Base-by-base conservation (phyloP, 805 yeast genomes). In the Dipodascopsis uninucleata region DNA sequence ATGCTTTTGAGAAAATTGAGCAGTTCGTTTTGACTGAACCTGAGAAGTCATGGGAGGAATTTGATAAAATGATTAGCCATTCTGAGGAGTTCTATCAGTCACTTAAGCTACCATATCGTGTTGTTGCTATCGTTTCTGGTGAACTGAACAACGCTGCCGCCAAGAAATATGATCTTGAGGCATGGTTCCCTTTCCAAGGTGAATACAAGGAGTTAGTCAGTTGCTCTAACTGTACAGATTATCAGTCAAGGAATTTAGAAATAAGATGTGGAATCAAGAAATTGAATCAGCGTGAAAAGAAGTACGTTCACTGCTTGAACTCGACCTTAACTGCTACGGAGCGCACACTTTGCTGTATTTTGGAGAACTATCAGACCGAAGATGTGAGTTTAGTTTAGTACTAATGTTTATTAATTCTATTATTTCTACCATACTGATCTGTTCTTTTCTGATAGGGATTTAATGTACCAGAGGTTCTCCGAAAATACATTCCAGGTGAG, bases 131-230 rank as follows among this genome's bases (percentile, higher is more conserved):
- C 68, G 98, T 93, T 53, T 87, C 96, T 49, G 98, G 97, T 61
- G 98, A 90, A 74, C 80, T 93, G 67, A 93, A 93, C 77, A 93
- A 93, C 61, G 97, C 98, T 42, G 98, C 98, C 53, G 97, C 98
- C 57, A 93, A 93, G 77, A 93, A 93, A 71, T 93, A 83, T 74
- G 98, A 93, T 74, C 78, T 93, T 65, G 98, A 93, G 76, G 98
- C 98, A 40, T 93, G 98, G 98, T 93, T 93, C 94, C 98, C 98
- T 65, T 93, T 76, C 85, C 98, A 93, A 76, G 78, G 88, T 68
- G 98, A 93, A 72, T 93, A 85, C 75, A 93, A 93, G 73, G 98
- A 93, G 74, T 80, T 93, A 62, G 98, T 93, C 45, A 87, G 96
- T 16, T 90, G 97, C 75, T 90, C 97, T 48, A 93, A 93, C 78